Evolutionary conservation across 2,329 filamentous ascomycete genomes (phyloP), one percentile per base, ranked within the genome.

Genomic region (Venturia effusa): DNA sequence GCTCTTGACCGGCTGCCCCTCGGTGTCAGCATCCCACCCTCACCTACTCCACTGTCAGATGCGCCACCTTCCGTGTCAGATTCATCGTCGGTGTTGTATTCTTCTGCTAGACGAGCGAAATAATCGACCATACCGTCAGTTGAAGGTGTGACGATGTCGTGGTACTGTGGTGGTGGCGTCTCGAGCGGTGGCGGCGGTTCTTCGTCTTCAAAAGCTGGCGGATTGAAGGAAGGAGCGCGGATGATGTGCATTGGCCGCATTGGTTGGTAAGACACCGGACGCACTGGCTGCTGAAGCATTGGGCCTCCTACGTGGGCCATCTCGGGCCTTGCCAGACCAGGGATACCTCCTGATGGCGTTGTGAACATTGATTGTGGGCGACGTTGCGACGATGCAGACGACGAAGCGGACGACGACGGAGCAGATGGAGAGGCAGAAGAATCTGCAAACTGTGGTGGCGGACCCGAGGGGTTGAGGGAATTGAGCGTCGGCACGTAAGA

Each of bases 141-240:
- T 74, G 61, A 39, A 17, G 73, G 90, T 19, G 88, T 89, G 1
- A 94, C 84, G 43, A 95, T 89, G 3, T 82, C 80, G 65, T 93
- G 89, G 72, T 97, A 96, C 64, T 88, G 85, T 0, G 92, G 92
- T 8, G 92, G 92, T 1, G 92, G 92, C 0, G 91, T 95, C 67
- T 89, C 80, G 19, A 89, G 74, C 0, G 88, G 85, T 61, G 88
- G 88, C 4, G 90, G 89, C 0, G 89, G 86, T 5, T 86, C 82
- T 62, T 95, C 88, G 5, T 90, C 90, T 66, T 94, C 88, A 71
- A 96, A 96, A 0, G 90, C 85, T 0, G 92, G 92, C 1, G 92
- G 92, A 65, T 92, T 92, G 76, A 92, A 96, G 0, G 90, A 95
- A 0, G 92, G 92, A 6, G 85, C 83, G 30, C 92, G 86, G 39